Evolutionary conservation across 805 yeast genomes (phyloP).

Genomic region (Torulaspora microellipsoides): DNA sequence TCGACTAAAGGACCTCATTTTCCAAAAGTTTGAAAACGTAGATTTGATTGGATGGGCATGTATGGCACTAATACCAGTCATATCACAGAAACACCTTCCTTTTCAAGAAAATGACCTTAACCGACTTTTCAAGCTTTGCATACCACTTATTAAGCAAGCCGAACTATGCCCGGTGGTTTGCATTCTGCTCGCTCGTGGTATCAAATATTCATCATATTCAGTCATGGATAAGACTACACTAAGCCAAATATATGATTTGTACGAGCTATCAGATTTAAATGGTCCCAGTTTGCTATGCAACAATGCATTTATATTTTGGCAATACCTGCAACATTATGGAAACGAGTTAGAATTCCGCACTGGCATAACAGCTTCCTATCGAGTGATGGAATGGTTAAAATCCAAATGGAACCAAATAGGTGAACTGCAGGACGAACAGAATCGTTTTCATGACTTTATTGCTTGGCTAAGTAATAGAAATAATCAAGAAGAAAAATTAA

Average conservation of each 20-base stretch:
- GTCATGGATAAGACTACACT: slow-evolving; percentile 39
- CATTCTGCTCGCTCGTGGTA: slow-evolving; percentile 17
- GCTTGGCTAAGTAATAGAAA: slow-evolving; percentile 41
- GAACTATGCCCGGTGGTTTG: slow-evolving; percentile 26
- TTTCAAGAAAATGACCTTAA: slow-evolving; percentile 15
- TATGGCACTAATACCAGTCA: slow-evolving; percentile 21
- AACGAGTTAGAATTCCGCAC: slow-evolving; percentile 32
- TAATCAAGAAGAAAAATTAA: neutral
- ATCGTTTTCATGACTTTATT: slow-evolving; percentile 35
- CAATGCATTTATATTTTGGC: slow-evolving; percentile 55
- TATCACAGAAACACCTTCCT: slow-evolving; percentile 11
- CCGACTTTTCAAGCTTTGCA: slow-evolving; percentile 29
- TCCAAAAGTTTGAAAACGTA: slow-evolving; percentile 17
- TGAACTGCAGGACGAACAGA: slow-evolving; percentile 10
- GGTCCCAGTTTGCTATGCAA: slow-evolving; percentile 52
- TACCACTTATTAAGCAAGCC: slow-evolving; percentile 34
- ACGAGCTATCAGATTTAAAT: slow-evolving; percentile 52
- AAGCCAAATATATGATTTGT: slow-evolving; percentile 45
- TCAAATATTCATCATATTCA: slow-evolving; percentile 17
- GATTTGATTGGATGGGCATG: slow-evolving; percentile 20
- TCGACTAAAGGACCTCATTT: slow-evolving; percentile 10
- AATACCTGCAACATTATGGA: slow-evolving; percentile 37
- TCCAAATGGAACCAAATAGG: slow-evolving; percentile 41
- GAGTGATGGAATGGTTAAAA: slow-evolving; percentile 48
- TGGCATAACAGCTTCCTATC: slow-evolving; percentile 29